phyloP scores from a whole-genome alignment of 202 grass and related monocot species.

The Dendrocalamus latiflorus region DNA sequence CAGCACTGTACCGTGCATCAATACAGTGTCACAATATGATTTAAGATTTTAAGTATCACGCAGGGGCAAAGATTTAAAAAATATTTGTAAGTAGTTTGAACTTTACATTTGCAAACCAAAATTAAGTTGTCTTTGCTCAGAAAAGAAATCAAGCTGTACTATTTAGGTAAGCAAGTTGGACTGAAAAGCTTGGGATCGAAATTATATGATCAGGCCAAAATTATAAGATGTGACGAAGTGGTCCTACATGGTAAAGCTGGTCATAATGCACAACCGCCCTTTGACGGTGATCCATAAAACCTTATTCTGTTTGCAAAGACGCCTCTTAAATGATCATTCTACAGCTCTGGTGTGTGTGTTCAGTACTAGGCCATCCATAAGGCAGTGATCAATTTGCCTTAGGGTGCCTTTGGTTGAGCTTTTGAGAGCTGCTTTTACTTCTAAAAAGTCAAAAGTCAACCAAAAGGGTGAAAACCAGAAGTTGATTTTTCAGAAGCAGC shows the following conservation, averaged over 20 bases:
- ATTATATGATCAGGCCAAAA: not conserved
- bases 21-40: not conserved
- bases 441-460: no score
- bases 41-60: not conserved
- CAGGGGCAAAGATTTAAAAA: not conserved
- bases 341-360: not conserved
- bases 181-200: not conserved
- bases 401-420: no score
- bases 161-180: not conserved
- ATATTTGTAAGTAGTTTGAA: not conserved
- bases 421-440: no score
- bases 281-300: not conserved
- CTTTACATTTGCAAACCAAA: not conserved
- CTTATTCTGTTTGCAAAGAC: not conserved
- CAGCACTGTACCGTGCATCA: not conserved
- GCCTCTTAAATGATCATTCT: not conserved
- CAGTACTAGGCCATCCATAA: not conserved
- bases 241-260: not conserved
- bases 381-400: no score
- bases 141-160: not conserved
- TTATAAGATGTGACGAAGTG: not conserved
- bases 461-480: no score
- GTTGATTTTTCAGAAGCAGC: no score
- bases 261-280: constrained; percentile 2
- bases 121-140: not conserved